Evolutionary conservation across 495 filamentous ascomycete genomes (phyloP).

Genomic region (Thermochaetoides thermophila): DNA sequence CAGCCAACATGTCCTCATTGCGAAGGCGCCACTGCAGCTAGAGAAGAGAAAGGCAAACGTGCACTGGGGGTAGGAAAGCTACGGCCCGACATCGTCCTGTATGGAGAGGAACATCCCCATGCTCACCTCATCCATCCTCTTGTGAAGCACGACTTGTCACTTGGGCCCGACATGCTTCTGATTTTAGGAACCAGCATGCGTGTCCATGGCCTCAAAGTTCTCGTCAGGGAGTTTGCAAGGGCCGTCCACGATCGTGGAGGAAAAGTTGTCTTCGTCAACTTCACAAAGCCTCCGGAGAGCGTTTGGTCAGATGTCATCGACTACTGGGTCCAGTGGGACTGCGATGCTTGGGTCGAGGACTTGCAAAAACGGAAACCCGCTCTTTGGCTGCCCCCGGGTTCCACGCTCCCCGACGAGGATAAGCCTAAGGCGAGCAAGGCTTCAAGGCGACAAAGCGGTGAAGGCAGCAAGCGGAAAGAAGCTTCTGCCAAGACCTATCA

Average conservation of each 20-base stretch:
- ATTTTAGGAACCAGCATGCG: constrained; percentile 54
- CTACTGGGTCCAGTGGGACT: constrained; percentile 57
- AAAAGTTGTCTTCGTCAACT: constrained; percentile 54
- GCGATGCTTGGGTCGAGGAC: constrained; percentile 52
- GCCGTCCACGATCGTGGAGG: constrained; percentile 48
- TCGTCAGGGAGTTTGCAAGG: constrained; percentile 56
- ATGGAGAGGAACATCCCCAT: constrained; percentile 56
- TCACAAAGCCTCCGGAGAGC: constrained; percentile 51
- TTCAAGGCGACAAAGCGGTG: constrained; percentile 14
- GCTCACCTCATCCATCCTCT: constrained; percentile 46
- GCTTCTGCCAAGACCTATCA: constrained; percentile 9
- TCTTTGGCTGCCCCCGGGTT: constrained; percentile 38
- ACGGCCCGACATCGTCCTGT: constrained; percentile 55
- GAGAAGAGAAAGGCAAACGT: constrained; percentile 46
- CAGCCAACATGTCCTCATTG: constrained; percentile 52
- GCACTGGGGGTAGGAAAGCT: constrained; percentile 46
- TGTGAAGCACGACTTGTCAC: constrained; percentile 45
- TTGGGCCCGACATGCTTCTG: constrained; percentile 47
- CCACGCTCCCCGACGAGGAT: constrained; percentile 18
- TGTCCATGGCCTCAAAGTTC: constrained; percentile 52
- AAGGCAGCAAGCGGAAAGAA: constrained; percentile 15
- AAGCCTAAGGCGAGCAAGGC: constrained; percentile 15
- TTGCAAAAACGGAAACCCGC: constrained; percentile 38
- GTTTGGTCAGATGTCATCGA: constrained; percentile 54
- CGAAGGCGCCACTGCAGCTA: constrained; percentile 35